Conservation (phyloP, 495 filamentous ascomycete genomes). For the Filosporella fistucella region DNA sequence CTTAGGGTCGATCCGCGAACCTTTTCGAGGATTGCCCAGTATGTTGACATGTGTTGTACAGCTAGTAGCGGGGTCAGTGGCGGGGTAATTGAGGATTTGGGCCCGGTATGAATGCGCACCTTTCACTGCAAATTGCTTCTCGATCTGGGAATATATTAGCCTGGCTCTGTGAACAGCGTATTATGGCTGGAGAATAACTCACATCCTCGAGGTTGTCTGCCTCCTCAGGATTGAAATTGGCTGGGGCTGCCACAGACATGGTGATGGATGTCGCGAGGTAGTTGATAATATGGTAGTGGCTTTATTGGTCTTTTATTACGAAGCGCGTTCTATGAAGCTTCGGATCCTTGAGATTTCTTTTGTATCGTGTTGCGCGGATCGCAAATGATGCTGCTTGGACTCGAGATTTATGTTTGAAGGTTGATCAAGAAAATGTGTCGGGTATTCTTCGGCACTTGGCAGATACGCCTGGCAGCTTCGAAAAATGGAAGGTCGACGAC, state of each 20-base stretch:
- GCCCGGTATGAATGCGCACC: slow-evolving; percentile 37
- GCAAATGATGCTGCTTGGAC: too few relatives aligned
- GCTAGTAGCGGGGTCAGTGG: slow-evolving; percentile 40
- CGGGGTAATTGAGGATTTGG: slow-evolving; percentile 2
- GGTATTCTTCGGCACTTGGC: too few relatives aligned
- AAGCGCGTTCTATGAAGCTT: too few relatives aligned
- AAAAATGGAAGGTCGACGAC: too few relatives aligned
- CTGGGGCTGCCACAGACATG: slow-evolving; percentile 28
- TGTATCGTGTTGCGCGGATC: too few relatives aligned
- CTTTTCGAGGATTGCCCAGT: slow-evolving; percentile 93
- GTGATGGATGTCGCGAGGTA: not conserved
- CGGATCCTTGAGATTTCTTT: too few relatives aligned
- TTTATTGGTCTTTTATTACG: too few relatives aligned
- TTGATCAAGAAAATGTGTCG: too few relatives aligned
- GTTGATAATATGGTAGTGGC: not conserved
- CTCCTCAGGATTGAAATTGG: slow-evolving; percentile 58
- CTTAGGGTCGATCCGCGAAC: slow-evolving; percentile 79
- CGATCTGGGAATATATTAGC: slow-evolving; percentile 59
- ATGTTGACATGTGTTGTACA: slow-evolving; percentile 93
- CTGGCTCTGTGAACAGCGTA: not conserved
- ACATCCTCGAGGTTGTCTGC: slow-evolving; percentile 79
- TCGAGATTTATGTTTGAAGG: too few relatives aligned
- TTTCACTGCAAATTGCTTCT: slow-evolving; percentile 99
- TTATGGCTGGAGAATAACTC: slow-evolving; percentile 22
- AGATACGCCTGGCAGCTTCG: too few relatives aligned